Percentiles rank a stretch among this genome's conserved stretches.
These are phyloP conservation scores for Isabelozyma rhagii DNA, from an alignment of 805 yeast genomes.

Conservation along the genomic window DNA sequence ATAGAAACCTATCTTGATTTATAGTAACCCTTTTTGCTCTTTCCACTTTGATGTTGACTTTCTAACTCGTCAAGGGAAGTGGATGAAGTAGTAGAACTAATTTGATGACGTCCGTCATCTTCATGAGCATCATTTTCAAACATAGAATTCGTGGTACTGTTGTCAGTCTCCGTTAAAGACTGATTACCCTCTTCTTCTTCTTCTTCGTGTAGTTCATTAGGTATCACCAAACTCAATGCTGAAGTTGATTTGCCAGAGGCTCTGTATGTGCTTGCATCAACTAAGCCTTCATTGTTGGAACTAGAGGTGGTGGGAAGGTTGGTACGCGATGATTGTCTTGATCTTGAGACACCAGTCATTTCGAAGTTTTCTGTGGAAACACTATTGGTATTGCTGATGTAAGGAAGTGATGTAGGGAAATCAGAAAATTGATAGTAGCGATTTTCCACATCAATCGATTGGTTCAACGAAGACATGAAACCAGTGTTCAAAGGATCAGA, in stretches of 20 bases:
- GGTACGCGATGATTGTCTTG: conserved; percentile 26
- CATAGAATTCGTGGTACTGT: conserved; percentile 37
- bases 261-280: neutral
- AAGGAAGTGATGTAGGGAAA: conserved; percentile 1
- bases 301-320: conserved; percentile 10
- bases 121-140: conserved; percentile 25
- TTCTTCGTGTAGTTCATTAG: conserved; percentile 5
- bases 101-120: conserved; percentile 19
- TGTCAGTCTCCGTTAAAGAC: conserved; percentile 18
- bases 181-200: conserved; percentile 18
- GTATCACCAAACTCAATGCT: conserved; percentile 3
- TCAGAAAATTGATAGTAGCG: neutral
- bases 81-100: conserved; percentile 30
- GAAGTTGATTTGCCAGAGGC: conserved; percentile 10
- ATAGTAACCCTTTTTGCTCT: neutral
- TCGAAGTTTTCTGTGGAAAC: conserved; percentile 13
- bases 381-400: neutral
- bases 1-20: neutral
- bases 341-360: conserved; percentile 20
- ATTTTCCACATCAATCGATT: conserved; percentile 1
- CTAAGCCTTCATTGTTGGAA: conserved; percentile 5
- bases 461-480: conserved; percentile 2
- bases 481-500: conserved; percentile 28
- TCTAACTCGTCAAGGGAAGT: conserved; percentile 32
- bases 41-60: neutral